phyloP scores from a whole-genome alignment of 2,329 filamentous ascomycete genomes.

The Penicillium sp. region DNA sequence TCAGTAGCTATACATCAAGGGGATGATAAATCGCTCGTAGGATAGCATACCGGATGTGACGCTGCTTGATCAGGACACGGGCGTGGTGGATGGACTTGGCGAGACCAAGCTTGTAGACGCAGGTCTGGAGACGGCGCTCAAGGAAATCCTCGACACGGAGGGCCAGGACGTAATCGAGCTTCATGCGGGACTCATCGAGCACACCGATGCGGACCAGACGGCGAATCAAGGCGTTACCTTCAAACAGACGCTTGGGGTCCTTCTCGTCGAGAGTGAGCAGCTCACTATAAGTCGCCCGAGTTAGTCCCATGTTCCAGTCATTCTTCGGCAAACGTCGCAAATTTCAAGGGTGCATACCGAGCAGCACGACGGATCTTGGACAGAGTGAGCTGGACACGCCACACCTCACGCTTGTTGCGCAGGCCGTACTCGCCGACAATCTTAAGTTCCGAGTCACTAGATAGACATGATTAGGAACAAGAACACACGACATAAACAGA shows the following conservation, averaged over 20 bases:
- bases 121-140: slow-evolving; percentile 99
- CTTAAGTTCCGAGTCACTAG: slow-evolving; percentile 99
- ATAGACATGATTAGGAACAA: slow-evolving; percentile 67
- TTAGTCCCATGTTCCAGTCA: slow-evolving; percentile 8
- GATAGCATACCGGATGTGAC: slow-evolving; percentile 77
- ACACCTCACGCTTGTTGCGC: slow-evolving; percentile 99
- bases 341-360: slow-evolving; percentile 67
- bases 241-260: slow-evolving; percentile 99
- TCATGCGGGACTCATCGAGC: slow-evolving; percentile 99
- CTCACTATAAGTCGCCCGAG: slow-evolving; percentile 67
- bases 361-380: slow-evolving; percentile 99
- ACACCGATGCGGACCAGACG: slow-evolving; percentile 99
- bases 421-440: slow-evolving; percentile 99
- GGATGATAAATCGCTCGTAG: neutral
- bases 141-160: slow-evolving; percentile 99
- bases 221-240: slow-evolving; percentile 99
- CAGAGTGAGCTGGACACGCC: slow-evolving; percentile 98
- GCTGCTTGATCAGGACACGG: slow-evolving; percentile 98
- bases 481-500: slow-evolving; percentile 93
- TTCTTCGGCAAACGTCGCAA: neutral
- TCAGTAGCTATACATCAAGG: slow-evolving; percentile 9
- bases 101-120: slow-evolving; percentile 99
- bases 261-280: slow-evolving; percentile 99
- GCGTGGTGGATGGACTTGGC: slow-evolving; percentile 99
- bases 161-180: slow-evolving; percentile 99